Evolutionary conservation across 176 grass and related monocot species (phyloP).

Genomic region (Themeda triandra): DNA sequence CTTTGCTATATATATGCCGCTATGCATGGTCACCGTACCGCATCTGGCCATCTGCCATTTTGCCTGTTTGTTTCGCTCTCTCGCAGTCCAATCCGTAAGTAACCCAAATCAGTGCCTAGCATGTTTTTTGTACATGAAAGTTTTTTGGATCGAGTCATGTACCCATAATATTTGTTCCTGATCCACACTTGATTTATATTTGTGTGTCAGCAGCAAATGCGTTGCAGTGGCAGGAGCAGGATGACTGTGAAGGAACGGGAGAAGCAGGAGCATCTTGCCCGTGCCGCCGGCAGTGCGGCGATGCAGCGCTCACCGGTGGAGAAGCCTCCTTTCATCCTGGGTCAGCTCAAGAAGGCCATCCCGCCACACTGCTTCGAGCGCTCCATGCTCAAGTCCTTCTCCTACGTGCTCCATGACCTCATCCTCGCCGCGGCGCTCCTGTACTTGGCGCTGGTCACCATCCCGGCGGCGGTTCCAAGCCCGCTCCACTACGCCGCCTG

Average conservation of each 20-base stretch:
- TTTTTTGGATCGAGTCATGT: neutral
- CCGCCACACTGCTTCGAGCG: slow-evolving; percentile 91
- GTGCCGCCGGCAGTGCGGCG: too few species aligned
- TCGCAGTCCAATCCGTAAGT: neutral
- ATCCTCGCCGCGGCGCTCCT: slow-evolving; percentile 45
- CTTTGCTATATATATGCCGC: too few species aligned
- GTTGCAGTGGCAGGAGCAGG: slow-evolving; percentile 50
- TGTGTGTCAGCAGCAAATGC: slow-evolving; percentile 37
- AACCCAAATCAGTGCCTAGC: neutral
- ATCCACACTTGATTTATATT: neutral
- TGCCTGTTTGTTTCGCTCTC: neutral
- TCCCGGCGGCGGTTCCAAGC: slow-evolving; percentile 43
- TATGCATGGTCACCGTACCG: neutral
- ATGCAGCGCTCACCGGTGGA: slow-evolving; percentile 64
- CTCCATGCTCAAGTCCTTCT: slow-evolving; percentile 76
- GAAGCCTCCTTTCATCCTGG: slow-evolving; percentile 68
- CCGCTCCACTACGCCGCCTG: slow-evolving; percentile 39
- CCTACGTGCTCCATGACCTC: slow-evolving; percentile 73
- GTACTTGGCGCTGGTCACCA: slow-evolving; percentile 52
- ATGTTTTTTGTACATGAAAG: neutral
- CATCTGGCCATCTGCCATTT: neutral
- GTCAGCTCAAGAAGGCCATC: slow-evolving; percentile 95
- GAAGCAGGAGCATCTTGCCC: too few species aligned
- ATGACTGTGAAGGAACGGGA: slow-evolving; percentile 59
- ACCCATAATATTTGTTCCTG: neutral